These are phyloP conservation scores for Alternaria conjuncta DNA, from an alignment of 2,329 filamentous ascomycete genomes.

Conservation along the genomic window DNA sequence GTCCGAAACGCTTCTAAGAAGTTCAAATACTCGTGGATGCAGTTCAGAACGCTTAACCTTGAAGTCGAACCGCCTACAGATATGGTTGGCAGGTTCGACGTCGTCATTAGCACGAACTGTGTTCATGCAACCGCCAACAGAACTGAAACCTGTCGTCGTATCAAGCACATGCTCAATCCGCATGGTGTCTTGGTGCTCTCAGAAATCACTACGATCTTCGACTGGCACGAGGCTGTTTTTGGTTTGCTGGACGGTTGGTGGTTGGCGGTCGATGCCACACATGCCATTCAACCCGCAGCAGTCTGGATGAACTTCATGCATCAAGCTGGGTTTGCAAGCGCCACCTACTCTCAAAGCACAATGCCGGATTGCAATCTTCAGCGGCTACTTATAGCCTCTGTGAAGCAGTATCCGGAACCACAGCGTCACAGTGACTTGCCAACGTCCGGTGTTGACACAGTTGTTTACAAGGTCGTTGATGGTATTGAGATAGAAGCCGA, in stretches of 20 bases:
- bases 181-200: slow-evolving; percentile 22
- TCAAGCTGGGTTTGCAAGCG: slow-evolving; percentile 11
- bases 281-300: slow-evolving; percentile 9
- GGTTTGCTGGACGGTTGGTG: slow-evolving; percentile 37
- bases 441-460: not conserved
- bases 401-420: slow-evolving; percentile 3
- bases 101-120: slow-evolving; percentile 27
- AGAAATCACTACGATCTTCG: slow-evolving; percentile 18
- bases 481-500: slow-evolving; percentile 34
- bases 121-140: slow-evolving; percentile 29
- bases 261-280: slow-evolving; percentile 16
- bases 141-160: slow-evolving; percentile 1
- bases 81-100: slow-evolving; percentile 9
- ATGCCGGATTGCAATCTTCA: slow-evolving; percentile 7
- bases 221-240: slow-evolving; percentile 27
- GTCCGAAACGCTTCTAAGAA: slow-evolving; percentile 41
- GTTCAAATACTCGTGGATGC: slow-evolving; percentile 41
- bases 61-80: slow-evolving; percentile 7
- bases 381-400: slow-evolving; percentile 6
- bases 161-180: slow-evolving; percentile 11
- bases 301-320: slow-evolving; percentile 14
- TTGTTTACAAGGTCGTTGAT: slow-evolving; percentile 20
- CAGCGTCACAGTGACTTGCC: not conserved
- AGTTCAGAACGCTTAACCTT: slow-evolving; percentile 41
- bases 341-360: slow-evolving; percentile 8